Evolutionary conservation across 352 stramenopile species (phyloP).

Genomic region (Phytopythium chamaehyphon): DNA sequence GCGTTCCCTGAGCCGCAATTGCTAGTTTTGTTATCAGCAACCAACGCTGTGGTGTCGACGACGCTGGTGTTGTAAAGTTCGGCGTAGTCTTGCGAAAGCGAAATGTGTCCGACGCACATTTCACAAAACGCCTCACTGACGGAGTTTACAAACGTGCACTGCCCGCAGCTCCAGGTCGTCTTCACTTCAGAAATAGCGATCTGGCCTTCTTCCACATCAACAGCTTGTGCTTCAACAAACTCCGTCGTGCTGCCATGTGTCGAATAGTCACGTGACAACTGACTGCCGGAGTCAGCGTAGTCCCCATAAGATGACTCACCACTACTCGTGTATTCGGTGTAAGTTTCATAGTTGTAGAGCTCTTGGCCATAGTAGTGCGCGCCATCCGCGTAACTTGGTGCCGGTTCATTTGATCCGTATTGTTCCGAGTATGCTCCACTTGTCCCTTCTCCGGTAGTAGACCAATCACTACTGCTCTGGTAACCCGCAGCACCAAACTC

Average conservation of each 20-base stretch:
- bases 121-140: constrained; percentile 57
- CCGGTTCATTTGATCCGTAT: not conserved
- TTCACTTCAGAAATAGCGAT: not conserved
- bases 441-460: constrained; percentile 6
- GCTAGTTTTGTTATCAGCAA: no score
- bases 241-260: not conserved
- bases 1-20: no score
- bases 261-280: not conserved
- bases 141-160: constrained; percentile 58
- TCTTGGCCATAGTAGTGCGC: no score
- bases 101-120: constrained; percentile 56
- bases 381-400: no score
- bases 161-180: constrained; percentile 41
- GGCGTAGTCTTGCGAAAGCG: constrained; percentile 20
- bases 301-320: not conserved
- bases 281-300: not conserved
- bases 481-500: no score
- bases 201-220: constrained; percentile 27
- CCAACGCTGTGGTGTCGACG: no score
- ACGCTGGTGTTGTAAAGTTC: not conserved
- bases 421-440: not conserved
- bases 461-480: no score
- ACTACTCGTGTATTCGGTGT: no score
- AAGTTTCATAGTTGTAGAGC: no score
- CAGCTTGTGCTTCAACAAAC: constrained; percentile 36